A percentile compares a stretch with the other conserved stretches of the same genome.
phyloP scores from a whole-genome alignment of 768 basidiomycete genomes.

The Macrolepiota fuliginosa region DNA sequence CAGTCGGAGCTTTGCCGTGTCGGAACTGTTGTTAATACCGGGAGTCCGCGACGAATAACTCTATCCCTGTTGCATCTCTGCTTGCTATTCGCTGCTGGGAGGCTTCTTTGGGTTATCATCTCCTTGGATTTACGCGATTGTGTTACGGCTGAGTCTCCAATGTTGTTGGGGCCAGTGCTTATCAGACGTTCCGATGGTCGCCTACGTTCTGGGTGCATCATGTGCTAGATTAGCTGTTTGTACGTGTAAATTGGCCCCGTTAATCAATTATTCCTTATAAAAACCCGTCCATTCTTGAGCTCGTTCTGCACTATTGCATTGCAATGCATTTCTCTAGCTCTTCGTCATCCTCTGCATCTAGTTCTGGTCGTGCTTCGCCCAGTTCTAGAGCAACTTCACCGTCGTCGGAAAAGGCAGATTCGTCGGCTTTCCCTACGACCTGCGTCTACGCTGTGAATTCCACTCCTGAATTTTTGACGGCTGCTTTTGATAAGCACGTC shows the following conservation, averaged over 20 bases:
- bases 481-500: constrained; percentile 33
- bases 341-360: constrained; percentile 30
- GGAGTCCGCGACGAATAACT: neutral
- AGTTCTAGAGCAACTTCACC: constrained; percentile 35
- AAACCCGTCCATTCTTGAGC: constrained; percentile 16
- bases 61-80: neutral
- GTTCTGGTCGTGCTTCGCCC: constrained; percentile 29
- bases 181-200: neutral
- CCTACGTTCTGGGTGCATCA: neutral
- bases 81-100: neutral
- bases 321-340: constrained; percentile 15
- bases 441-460: constrained; percentile 24
- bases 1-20: constrained; percentile 10
- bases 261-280: constrained; percentile 23
- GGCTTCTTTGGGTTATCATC: neutral
- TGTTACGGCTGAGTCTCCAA: neutral
- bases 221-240: constrained; percentile 18
- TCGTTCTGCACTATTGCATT: constrained; percentile 5
- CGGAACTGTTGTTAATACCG: neutral
- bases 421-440: constrained; percentile 16
- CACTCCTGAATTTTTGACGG: constrained; percentile 20
- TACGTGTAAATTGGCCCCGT: constrained; percentile 18
- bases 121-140: neutral
- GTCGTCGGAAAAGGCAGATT: constrained; percentile 21
- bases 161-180: neutral